Base-by-base conservation (phyloP, 768 basidiomycete species). In the Pholiota molesta region DNA sequence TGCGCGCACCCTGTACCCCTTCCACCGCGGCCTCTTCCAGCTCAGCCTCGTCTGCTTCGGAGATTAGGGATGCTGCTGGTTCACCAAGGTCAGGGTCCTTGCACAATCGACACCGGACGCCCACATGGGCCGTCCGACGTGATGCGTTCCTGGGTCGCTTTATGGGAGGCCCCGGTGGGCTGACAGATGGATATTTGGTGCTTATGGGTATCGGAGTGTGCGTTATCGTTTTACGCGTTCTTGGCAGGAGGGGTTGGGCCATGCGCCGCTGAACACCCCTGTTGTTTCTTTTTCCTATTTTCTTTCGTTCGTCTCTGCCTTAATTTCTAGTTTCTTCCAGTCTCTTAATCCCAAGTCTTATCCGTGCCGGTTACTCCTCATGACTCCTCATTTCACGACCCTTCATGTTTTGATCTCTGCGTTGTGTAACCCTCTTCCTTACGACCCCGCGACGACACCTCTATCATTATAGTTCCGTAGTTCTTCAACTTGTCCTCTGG, bases 171-270 rank as follows among this genome's bases (percentile, higher is more conserved):
- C 31, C 55, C 35, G 11, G 61, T 33, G 51, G 57, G 26, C 0
- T 62, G 31, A 52, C 44, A 8, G 70, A 69, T 9, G 65, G 69
- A 1, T 71, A 70, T 39, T 53, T 70, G n/a, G 64, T 71, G 14
- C 45, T 71, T 52, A 68, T 73, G 66, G 66, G 72, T 29, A 63
- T 73, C 44, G 70, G 72, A 0, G 60, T 73, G 40, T 71, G 69
- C 35, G 69, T 63, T 16, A 65, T 71, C 35, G 68, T 68, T 57
- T 42, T 72, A 29, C 61, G 65, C 42, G 69, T 65, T 28, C 49
- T 68, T 9, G 59, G 60, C 17, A 52, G 60, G 62, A 42, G 63
- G 60, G 44, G 47, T 10, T 52, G 57, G 54, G 62, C 21, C 8
- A 26, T 49, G 47, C 47, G 47, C 47, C 47, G 23, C 7, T 49